phyloP scores from a whole-genome alignment of 305 asterid genomes.

The Rubia peregrina region DNA sequence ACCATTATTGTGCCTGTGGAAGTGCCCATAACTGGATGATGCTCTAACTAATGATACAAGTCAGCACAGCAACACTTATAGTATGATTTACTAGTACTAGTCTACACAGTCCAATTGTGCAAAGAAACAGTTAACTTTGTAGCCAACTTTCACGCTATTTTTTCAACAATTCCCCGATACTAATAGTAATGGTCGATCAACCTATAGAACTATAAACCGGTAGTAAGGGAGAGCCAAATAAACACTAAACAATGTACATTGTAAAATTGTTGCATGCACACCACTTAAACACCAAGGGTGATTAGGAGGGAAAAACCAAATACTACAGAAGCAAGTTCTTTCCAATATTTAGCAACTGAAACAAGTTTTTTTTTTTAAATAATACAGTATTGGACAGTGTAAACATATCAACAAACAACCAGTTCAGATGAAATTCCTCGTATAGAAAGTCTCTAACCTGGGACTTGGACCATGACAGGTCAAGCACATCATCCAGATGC shows the following conservation, averaged over 20 bases:
- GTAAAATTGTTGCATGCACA: not conserved
- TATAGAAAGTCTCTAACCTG: slow-evolving; percentile 52
- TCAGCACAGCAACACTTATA: not conserved
- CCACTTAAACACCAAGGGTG: not conserved
- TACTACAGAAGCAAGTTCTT: not conserved
- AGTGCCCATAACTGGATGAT: not conserved
- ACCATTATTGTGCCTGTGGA: not conserved
- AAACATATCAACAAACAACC: not conserved
- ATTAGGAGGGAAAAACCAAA: not conserved
- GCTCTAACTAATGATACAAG: not conserved
- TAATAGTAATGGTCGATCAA: not conserved
- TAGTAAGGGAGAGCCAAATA: not conserved
- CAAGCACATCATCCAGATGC: slow-evolving; percentile 79
- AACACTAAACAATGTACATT: not conserved
- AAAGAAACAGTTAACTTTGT: not conserved
- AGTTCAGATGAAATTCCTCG: not conserved
- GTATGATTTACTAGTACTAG: not conserved
- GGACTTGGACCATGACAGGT: slow-evolving; percentile 98
- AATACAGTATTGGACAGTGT: not conserved
- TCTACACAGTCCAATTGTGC: not conserved
- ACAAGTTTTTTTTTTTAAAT: not conserved
- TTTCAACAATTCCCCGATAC: not conserved
- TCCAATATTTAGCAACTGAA: not conserved
- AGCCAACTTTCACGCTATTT: not conserved
- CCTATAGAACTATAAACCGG: not conserved